Evolutionary conservation across 305 asterid genomes (phyloP), one percentile per base, ranked within the genome.

Genomic region (Caryopteris hybrid): DNA sequence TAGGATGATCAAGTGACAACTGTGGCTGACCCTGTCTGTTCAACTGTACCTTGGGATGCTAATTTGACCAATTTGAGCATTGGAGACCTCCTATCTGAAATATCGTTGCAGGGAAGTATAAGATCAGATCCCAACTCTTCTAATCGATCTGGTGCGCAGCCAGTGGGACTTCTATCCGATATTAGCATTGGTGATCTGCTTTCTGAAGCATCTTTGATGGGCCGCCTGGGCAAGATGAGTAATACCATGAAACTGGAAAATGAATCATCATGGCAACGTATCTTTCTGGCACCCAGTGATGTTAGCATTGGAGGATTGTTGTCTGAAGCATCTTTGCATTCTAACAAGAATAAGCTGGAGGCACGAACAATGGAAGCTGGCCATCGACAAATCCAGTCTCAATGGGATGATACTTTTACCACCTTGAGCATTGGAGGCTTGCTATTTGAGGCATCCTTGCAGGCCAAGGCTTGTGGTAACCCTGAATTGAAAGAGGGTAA

Each of bases 61-160:
- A 70, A 66, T 83, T 77, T 84, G 75, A 92, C 96, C 61, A 79
- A 79, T 79, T 83, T 92, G 84, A 88, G 97, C 86, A 88, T 88
- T 66, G 96, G 98, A 63, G 95, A 90, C 66, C 78, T 89, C 74
- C 88, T 90, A 38, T 85, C 92, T 70, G 96, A 87, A 80, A 83
- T 83, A 78, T 89, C 96, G 21, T 51, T 85, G 86, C 91, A 74
- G 85, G 83, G 85, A 76, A 79, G 72, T 71, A 82, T 47, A 60
- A 61, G 42, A 29, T 68, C 77, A 23, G 70, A 76, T 74, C 54
- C 64, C 18, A 73, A 74, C 31, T 25, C 31, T 31, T 16, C 36
- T 69, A 82, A 57, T 64, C 64, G 45, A 41, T 71, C 80, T 17
- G 71, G 76, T 72, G 56, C 64, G 72, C 85, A 74, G 70, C 84